phyloP scores from a whole-genome alignment of 148 eudicot genomes.

The Gaultheria prostrata region DNA sequence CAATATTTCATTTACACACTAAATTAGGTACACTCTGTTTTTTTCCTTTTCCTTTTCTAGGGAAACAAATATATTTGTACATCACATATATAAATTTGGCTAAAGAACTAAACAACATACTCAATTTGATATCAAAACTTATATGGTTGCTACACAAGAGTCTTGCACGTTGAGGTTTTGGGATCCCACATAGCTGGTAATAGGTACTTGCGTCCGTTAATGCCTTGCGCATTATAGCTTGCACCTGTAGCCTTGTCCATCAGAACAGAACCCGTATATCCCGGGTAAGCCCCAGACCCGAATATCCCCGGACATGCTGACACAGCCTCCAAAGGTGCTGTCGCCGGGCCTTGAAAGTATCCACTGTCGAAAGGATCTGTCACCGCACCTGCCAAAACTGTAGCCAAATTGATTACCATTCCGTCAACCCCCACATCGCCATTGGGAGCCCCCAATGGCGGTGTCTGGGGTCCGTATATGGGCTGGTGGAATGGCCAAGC shows the following conservation, averaged over 20 bases:
- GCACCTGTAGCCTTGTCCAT: background rate
- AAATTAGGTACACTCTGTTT: background rate
- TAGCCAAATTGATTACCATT: constrained; percentile 38
- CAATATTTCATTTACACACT: background rate
- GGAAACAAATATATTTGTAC: too few relatives aligned
- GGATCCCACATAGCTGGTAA: constrained; percentile 9
- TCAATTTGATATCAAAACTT: too few relatives aligned
- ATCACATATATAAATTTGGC: too few relatives aligned
- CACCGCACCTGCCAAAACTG: constrained; percentile 46
- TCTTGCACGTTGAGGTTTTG: background rate
- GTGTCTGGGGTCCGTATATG: constrained; percentile 38
- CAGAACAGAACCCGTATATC: background rate
- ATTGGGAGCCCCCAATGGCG: constrained; percentile 42
- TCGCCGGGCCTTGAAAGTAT: constrained; percentile 39
- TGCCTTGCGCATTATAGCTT: constrained; percentile 1
- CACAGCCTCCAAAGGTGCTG: constrained; percentile 45
- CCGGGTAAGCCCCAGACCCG: constrained; percentile 37
- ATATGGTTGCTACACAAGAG: background rate
- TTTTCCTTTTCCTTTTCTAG: background rate
- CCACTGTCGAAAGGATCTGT: constrained; percentile 42
- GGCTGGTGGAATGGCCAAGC: constrained; percentile 56
- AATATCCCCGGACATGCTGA: constrained; percentile 42
- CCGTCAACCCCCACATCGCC: constrained; percentile 52
- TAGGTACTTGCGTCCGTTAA: background rate
- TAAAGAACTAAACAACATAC: too few relatives aligned